A percentile compares a stretch with the other conserved stretches of the same genome.
These are phyloP conservation scores for Porogramme epimiltina DNA, from an alignment of 1,284 basidiomycete species.

Conservation along the genomic window DNA sequence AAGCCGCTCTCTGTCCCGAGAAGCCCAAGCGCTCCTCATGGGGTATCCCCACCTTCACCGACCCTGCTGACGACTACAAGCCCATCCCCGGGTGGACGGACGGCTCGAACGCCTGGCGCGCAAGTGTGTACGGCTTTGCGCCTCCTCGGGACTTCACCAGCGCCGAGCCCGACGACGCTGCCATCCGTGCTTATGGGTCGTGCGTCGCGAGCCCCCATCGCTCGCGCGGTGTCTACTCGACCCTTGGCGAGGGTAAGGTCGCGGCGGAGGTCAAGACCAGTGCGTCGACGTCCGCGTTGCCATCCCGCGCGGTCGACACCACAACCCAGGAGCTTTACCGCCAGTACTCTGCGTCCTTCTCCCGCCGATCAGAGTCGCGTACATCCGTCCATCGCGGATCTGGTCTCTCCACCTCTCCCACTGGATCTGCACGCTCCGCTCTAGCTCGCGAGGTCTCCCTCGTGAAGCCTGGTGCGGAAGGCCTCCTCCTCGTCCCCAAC, in stretches of 20 bases:
- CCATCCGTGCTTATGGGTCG: conserved; percentile 40
- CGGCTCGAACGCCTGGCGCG: conserved; percentile 63
- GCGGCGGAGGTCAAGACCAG: conserved; percentile 27
- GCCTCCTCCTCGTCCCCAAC: conserved; percentile 66
- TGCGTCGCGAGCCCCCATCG: conserved; percentile 52
- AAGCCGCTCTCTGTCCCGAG: conserved; percentile 46
- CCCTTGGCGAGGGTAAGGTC: conserved; percentile 37
- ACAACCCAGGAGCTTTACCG: conserved; percentile 45
- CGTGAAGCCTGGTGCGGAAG: conserved; percentile 57
- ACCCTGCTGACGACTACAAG: conserved; percentile 31
- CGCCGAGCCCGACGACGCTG: conserved; percentile 27
- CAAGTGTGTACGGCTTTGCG: conserved; percentile 52
- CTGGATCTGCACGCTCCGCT: conserved; percentile 31
- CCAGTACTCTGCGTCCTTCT: conserved; percentile 55
- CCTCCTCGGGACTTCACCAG: conserved; percentile 33
- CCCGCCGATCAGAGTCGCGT: conserved; percentile 52
- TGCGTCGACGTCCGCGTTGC: conserved; percentile 16
- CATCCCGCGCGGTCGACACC: conserved; percentile 17
- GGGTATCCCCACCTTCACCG: conserved; percentile 21
- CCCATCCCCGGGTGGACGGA: conserved; percentile 71
- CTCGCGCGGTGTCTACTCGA: conserved; percentile 49
- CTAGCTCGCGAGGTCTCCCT: conserved; percentile 47
- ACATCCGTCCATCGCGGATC: conserved; percentile 36
- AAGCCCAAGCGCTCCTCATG: conserved; percentile 29
- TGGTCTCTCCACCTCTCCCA: conserved; percentile 33